phyloP scores from a whole-genome alignment of 345 rosid species.

The Salix arbutifolia region DNA sequence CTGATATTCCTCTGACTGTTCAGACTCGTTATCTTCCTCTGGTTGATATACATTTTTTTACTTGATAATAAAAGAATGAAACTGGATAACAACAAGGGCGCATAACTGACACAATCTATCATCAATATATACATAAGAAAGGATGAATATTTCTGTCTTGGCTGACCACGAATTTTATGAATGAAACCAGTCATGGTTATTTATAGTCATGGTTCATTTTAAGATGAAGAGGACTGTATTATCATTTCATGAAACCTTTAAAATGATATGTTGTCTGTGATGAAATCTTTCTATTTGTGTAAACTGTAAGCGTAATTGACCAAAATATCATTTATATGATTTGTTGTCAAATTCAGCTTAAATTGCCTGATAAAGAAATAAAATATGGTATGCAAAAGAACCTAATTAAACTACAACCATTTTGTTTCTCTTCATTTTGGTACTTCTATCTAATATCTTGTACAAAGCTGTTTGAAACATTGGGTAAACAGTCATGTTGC shows the following conservation, averaged over 20 bases:
- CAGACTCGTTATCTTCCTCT: conserved; percentile 35
- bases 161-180: not conserved
- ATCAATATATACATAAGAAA: not conserved
- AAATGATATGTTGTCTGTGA: not conserved
- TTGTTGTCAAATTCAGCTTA: not conserved
- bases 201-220: not conserved
- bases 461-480: not conserved
- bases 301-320: not conserved
- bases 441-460: not conserved
- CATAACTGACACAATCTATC: not conserved
- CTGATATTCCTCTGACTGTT: conserved; percentile 24
- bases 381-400: not conserved
- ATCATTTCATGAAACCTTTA: not conserved
- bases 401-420: not conserved
- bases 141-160: not conserved
- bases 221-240: not conserved
- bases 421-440: not conserved
- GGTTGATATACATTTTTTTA: not conserved
- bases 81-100: not conserved
- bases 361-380: not conserved
- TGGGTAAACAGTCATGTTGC: not conserved
- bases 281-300: not conserved
- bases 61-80: not conserved
- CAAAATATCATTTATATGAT: not conserved
- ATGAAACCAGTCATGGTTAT: not conserved